Evolutionary conservation across 116 monocot genomes (phyloP).

Genomic region (Phalaenopsis hybrid): DNA sequence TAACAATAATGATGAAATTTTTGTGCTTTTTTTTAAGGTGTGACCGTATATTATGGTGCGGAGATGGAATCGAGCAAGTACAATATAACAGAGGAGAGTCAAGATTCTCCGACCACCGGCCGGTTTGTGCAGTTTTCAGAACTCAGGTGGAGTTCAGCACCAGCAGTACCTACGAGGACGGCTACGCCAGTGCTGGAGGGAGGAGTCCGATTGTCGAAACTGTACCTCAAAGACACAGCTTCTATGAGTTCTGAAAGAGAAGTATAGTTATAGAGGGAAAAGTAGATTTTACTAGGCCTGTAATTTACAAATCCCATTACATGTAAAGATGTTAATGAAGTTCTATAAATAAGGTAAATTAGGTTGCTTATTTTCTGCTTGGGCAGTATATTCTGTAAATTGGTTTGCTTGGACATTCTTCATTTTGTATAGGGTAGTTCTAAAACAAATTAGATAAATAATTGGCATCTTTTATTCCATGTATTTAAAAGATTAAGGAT

Average conservation of each 20-base stretch:
- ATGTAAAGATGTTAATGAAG: background rate
- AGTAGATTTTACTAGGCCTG: background rate
- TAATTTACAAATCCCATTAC: background rate
- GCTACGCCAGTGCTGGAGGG: conserved; percentile 26
- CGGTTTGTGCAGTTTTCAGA: conserved; percentile 69
- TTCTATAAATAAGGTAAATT: background rate
- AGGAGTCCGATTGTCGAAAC: conserved; percentile 23
- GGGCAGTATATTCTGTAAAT: background rate
- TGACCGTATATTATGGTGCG: conserved; percentile 87
- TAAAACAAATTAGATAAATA: no score
- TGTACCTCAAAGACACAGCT: conserved; percentile 72
- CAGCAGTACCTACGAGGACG: conserved; percentile 21
- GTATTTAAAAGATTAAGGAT: no score
- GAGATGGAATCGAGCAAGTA: conserved; percentile 69
- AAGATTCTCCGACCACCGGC: conserved; percentile 83
- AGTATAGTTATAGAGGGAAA: background rate
- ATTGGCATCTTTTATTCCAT: no score
- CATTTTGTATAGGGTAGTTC: no score
- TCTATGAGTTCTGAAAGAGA: conserved; percentile 45
- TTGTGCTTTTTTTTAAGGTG: conserved; percentile 39
- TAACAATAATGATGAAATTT: background rate
- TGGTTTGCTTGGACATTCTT: no score
- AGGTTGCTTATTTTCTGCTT: background rate
- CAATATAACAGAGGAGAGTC: conserved; percentile 82
- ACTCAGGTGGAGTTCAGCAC: conserved; percentile 36